These are phyloP conservation scores for Colletotrichum tamarilloi DNA, from an alignment of 2,329 filamentous ascomycete genomes.

Conservation along the genomic window DNA sequence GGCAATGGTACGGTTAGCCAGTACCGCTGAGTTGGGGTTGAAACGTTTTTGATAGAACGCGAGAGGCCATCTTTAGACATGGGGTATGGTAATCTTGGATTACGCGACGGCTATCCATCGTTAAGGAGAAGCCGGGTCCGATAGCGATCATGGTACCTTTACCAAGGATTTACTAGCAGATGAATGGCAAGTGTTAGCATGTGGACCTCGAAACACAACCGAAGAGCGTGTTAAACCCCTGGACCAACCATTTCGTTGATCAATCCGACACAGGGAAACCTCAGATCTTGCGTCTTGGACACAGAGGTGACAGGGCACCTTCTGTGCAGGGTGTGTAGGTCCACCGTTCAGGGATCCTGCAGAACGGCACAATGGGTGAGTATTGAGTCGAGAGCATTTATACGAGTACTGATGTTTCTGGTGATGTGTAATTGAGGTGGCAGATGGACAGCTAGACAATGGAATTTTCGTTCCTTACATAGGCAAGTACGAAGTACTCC, in stretches of 20 bases:
- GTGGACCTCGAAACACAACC: background rate
- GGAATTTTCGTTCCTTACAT: too few species aligned
- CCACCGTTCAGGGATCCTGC: too few species aligned
- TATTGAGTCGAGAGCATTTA: background rate
- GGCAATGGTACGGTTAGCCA: background rate
- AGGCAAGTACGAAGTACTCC: too few species aligned
- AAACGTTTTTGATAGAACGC: constrained; percentile 14
- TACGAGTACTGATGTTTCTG: background rate
- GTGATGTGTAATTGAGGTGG: too few species aligned
- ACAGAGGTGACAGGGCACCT: background rate
- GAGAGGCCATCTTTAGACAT: constrained; percentile 12
- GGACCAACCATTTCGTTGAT: constrained; percentile 8
- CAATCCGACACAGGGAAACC: constrained; percentile 24
- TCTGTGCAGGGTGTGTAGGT: background rate
- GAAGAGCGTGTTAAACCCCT: constrained; percentile 13
- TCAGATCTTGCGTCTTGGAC: constrained; percentile 32
- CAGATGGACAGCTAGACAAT: too few species aligned
- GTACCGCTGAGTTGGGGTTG: background rate
- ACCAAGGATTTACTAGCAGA: background rate
- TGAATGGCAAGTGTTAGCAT: background rate
- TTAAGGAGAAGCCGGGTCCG: constrained; percentile 6
- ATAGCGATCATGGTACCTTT: background rate
- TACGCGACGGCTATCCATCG: constrained; percentile 2
- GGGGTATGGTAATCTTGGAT: background rate
- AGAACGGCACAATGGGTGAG: background rate